A percentile compares a stretch with the other conserved stretches of the same genome.
These are phyloP conservation scores for Quercus alba DNA, from an alignment of 306 rosid genomes.

Conservation along the genomic window DNA sequence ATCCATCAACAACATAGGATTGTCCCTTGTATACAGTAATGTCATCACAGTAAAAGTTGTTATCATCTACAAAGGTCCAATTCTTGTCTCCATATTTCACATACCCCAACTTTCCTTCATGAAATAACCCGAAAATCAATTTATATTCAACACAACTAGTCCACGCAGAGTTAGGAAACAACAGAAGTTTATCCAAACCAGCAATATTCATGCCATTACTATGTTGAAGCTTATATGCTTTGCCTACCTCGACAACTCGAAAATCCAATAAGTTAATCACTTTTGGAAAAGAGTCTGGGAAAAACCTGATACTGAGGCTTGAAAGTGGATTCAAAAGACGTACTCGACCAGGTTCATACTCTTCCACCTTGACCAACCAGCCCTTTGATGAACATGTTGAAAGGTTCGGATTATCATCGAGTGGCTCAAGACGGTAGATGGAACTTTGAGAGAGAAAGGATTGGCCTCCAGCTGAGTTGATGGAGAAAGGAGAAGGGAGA, in stretches of 20 bases:
- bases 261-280: conserved; percentile 28
- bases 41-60: conserved; percentile 49
- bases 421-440: conserved; percentile 14
- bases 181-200: conserved; percentile 35
- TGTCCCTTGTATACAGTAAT: conserved; percentile 47
- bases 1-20: conserved; percentile 51
- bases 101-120: conserved; percentile 45
- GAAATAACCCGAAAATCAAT: conserved; percentile 31
- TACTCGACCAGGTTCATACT: background rate
- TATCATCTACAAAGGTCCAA: conserved; percentile 38
- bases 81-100: conserved; percentile 33
- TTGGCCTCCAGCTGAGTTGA: too few species aligned
- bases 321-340: conserved; percentile 25
- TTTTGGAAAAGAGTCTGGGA: background rate
- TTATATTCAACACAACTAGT: background rate
- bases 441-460: background rate
- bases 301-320: background rate
- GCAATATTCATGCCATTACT: background rate
- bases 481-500: background rate
- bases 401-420: background rate
- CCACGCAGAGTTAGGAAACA: conserved; percentile 38
- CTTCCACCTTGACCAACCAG: conserved; percentile 22
- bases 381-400: background rate
- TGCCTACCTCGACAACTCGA: conserved; percentile 28
- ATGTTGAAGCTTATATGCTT: conserved; percentile 27